A percentile compares a stretch with the other conserved stretches of the same genome.
Conservation (phyloP, 805 yeast genomes). For the Starmerella etchellsii region DNA sequence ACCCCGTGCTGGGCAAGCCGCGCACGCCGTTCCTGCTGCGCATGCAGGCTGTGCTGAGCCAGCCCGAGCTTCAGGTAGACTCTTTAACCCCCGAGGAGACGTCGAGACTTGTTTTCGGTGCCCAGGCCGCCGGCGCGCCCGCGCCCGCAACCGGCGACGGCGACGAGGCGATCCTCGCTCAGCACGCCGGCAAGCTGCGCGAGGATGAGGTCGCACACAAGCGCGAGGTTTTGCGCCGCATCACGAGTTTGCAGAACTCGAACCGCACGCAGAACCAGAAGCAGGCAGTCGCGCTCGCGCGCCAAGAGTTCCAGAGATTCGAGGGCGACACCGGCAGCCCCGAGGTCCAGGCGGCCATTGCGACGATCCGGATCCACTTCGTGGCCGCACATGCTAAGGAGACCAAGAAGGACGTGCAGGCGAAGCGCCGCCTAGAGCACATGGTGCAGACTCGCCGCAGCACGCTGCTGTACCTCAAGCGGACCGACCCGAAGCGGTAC, state of each 20-base stretch:
- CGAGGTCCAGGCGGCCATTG: constrained; percentile 89
- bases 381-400: constrained; percentile 60
- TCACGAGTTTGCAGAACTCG: constrained; percentile 62
- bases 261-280: constrained; percentile 43
- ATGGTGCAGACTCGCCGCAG: constrained; percentile 82
- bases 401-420: constrained; percentile 58
- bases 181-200: constrained; percentile 12
- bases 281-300: constrained; percentile 51
- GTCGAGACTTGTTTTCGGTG: constrained; percentile 49
- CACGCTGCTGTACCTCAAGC: constrained; percentile 68
- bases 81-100: constrained; percentile 52
- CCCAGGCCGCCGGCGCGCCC: constrained; percentile 15
- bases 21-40: constrained; percentile 56
- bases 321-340: constrained; percentile 92
- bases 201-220: constrained; percentile 36
- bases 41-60: constrained; percentile 50
- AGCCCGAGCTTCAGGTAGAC: constrained; percentile 49
- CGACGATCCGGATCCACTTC: constrained; percentile 68
- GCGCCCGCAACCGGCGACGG: constrained; percentile 14
- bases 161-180: constrained; percentile 18
- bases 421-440: constrained; percentile 61
- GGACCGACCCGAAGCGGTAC: constrained; percentile 67
- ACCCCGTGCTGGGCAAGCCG: constrained; percentile 73
- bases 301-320: constrained; percentile 63
- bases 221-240: constrained; percentile 56